Evolutionary conservation across 306 rosid genomes (phyloP).

Genomic region (Dryas alaskensis): DNA sequence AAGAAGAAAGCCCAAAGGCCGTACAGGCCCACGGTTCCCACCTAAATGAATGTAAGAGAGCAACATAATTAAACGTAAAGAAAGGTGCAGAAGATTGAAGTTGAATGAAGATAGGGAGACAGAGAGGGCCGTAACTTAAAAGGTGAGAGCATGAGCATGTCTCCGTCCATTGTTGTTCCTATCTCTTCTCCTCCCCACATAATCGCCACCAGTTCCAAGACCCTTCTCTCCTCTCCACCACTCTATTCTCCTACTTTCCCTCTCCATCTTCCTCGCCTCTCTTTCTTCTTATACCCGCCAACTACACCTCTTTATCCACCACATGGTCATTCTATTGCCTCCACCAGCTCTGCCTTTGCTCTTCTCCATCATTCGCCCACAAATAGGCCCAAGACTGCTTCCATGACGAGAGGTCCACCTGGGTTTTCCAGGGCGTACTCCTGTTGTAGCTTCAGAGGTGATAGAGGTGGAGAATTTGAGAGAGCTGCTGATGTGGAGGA

Average conservation of each 20-base stretch:
- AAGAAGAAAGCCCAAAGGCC: too few relatives aligned
- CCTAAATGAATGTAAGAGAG: too few relatives aligned
- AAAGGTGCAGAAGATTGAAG: too few relatives aligned
- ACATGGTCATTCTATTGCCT: background rate
- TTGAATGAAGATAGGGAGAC: too few relatives aligned
- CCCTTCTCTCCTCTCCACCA: conserved; percentile 17
- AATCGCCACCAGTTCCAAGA: conserved; percentile 4
- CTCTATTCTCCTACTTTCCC: conserved; percentile 26
- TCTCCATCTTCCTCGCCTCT: conserved; percentile 20
- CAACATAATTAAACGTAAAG: too few relatives aligned
- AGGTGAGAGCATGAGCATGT: conserved; percentile 1
- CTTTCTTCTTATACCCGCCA: conserved; percentile 11
- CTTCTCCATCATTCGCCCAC: conserved; percentile 29
- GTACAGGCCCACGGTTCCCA: too few relatives aligned
- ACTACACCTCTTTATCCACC: conserved; percentile 1
- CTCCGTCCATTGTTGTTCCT: conserved; percentile 11
- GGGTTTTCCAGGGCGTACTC: conserved; percentile 24
- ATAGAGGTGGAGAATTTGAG: conserved; percentile 12
- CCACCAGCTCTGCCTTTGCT: conserved; percentile 3
- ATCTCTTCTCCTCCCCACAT: conserved; percentile 32
- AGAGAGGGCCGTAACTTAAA: too few relatives aligned
- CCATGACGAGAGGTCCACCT: conserved; percentile 23
- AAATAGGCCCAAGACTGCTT: background rate
- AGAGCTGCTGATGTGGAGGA: conserved; percentile 35
- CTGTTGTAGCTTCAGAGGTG: conserved; percentile 16